Evolutionary conservation across 2,329 filamentous ascomycete species (phyloP).

Genomic region (Sarocladium brachiariae): DNA sequence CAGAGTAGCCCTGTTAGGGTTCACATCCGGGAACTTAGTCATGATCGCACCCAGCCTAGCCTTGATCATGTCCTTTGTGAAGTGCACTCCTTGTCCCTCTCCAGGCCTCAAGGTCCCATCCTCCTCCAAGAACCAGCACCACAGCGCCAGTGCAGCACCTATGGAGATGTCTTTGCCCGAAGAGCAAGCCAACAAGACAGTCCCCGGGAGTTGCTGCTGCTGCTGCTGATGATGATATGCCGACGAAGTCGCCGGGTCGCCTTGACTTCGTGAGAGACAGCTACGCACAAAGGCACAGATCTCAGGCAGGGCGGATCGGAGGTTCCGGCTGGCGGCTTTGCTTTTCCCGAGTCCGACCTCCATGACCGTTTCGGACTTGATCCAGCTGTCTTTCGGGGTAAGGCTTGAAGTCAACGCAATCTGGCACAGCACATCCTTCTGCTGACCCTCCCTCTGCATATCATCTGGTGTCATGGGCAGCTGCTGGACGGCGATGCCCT

Average conservation of each 20-base stretch:
- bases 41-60: constrained; percentile 76
- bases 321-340: constrained; percentile 75
- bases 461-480: constrained; percentile 19
- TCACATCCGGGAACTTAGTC: constrained; percentile 68
- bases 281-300: constrained; percentile 49
- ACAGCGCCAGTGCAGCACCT: constrained; percentile 66
- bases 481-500: constrained; percentile 29
- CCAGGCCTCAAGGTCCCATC: constrained; percentile 39
- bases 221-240: no score
- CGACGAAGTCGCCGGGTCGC: background rate
- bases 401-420: constrained; percentile 35
- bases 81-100: constrained; percentile 17
- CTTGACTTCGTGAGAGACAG: background rate
- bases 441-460: constrained; percentile 8
- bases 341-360: constrained; percentile 60
- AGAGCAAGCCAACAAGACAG: constrained; percentile 60
- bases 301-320: constrained; percentile 63
- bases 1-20: constrained; percentile 76
- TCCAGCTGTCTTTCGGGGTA: constrained; percentile 37
- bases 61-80: constrained; percentile 73
- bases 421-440: constrained; percentile 26
- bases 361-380: constrained; percentile 31
- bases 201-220: constrained; percentile 8
- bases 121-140: constrained; percentile 67
- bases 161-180: constrained; percentile 76